Evolutionary conservation across 2,329 filamentous ascomycete genomes (phyloP), one percentile per base, ranked within the genome.

Genomic region (Lecanicillium sp.): DNA sequence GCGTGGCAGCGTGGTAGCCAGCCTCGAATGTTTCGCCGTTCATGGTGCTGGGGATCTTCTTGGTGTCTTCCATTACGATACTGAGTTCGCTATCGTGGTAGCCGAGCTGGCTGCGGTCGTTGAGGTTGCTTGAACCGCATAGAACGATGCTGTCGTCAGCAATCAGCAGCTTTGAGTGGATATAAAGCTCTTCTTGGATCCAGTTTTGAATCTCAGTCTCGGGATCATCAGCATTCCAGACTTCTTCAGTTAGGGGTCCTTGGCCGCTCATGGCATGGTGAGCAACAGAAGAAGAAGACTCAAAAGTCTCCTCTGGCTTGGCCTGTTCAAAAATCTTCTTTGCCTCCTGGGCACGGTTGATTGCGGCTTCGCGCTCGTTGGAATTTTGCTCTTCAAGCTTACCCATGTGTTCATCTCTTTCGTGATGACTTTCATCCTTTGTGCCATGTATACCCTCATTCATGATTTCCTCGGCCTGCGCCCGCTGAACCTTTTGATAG

Each of bases 151-250:
- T 78, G 58, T 96, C 90, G 55, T 96, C 89, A 2, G 83, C 83
- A 48, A 95, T 90, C 48, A 92, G 73, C 27, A 95, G 71, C 64
- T 96, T 98, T 19, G 80, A 84, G 58, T 98, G 92, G 34, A 96
- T 82, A 57, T 98, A 98, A 2, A 96, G 74, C 59, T 98, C 90
- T 57, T 98, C 92, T 56, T 95, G 90, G 43, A 96, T 82, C 68
- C 92, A 94, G 55, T 94, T 86, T 38, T 83, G 74, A 41, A 88
- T 83, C 58, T 96, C 92, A 2, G 76, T 75, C 48, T 90, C 75
- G 0, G 78, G 65, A 4, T 83, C 64, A 1, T 70, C 67, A 13
- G 85, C 83, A 13, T 89, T 82, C 85, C 87, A 95, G 1, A 64
- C 52, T 58, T 94, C 85, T 9, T 85, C 79, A 4, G 51, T 77